Conservation (phyloP, 768 basidiomycete species). For the Auriscalpium vulgare region DNA sequence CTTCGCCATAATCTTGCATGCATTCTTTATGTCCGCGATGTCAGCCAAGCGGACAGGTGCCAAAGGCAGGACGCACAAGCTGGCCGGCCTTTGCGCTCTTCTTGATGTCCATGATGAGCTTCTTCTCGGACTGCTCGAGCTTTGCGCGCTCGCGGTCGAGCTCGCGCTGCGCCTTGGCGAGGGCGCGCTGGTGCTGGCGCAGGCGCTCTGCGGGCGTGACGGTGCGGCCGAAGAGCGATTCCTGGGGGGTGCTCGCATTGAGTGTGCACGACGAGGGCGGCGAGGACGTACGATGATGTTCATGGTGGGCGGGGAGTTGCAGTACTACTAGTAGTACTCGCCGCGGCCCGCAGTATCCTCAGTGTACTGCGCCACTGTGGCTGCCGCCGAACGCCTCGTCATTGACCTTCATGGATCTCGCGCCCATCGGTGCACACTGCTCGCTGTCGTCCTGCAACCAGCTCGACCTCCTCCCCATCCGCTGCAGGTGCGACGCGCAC, state of each 20-base stretch:
- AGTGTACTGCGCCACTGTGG: not conserved
- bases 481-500: conserved; percentile 47
- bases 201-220: conserved; percentile 95
- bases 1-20: conserved; percentile 99
- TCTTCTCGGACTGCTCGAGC: conserved; percentile 95
- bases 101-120: conserved; percentile 91
- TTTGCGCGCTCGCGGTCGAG: conserved; percentile 92
- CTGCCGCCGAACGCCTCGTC: not conserved
- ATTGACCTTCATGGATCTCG: conserved; percentile 29
- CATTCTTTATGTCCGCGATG: conserved; percentile 49
- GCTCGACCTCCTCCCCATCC: conserved; percentile 73
- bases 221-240: conserved; percentile 89
- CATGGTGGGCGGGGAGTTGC: conserved; percentile 35
- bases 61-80: conserved; percentile 49
- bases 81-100: conserved; percentile 93
- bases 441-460: conserved; percentile 47
- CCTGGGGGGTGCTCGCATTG: conserved; percentile 41
- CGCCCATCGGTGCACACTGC: conserved; percentile 59
- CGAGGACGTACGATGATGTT: conserved; percentile 61
- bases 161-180: conserved; percentile 96
- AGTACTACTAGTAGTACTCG: too few relatives aligned
- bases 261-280: not conserved
- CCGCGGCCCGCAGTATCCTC: too few relatives aligned
- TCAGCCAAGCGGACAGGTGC: not conserved
- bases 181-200: conserved; percentile 91